Conservation (phyloP, 1,139 yeast genomes). For the Yamadazyma atlantica region DNA sequence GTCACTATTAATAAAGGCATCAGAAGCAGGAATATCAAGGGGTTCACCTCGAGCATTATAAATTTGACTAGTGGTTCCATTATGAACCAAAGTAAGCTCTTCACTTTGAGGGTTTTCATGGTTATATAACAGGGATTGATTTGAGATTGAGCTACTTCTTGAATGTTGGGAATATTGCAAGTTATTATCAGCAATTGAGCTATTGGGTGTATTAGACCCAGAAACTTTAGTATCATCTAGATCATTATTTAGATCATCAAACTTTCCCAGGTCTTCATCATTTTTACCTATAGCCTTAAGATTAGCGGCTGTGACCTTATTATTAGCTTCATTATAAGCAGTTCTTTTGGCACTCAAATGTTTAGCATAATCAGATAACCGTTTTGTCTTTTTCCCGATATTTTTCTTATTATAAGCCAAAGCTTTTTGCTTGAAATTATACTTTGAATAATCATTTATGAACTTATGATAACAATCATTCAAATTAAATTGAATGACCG, state of each 20-base stretch:
- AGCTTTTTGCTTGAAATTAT: constrained; percentile 17
- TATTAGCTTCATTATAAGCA: neutral
- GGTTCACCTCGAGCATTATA: constrained; percentile 6
- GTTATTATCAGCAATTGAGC: constrained; percentile 1
- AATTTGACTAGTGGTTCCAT: constrained; percentile 1
- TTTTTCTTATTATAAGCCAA: constrained; percentile 12
- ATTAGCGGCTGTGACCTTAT: constrained; percentile 1
- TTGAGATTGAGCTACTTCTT: neutral
- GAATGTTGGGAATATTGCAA: constrained; percentile 1
- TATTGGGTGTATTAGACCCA: constrained; percentile 3
- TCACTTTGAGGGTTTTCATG: constrained; percentile 4
- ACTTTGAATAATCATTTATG: constrained; percentile 34
- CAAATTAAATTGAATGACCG: constrained; percentile 39
- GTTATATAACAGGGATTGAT: constrained; percentile 2
- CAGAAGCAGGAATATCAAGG: constrained; percentile 25
- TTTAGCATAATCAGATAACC: constrained; percentile 14
- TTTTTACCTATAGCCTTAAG: neutral
- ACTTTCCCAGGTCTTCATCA: neutral
- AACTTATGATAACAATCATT: constrained; percentile 41
- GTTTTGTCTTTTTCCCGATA: constrained; percentile 13
- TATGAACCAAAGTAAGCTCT: constrained; percentile 11
- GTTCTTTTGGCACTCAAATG: constrained; percentile 15
- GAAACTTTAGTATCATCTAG: constrained; percentile 1
- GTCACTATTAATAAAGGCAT: constrained; percentile 26
- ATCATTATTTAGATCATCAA: constrained; percentile 1